These are phyloP conservation scores for Crithidia sp. DNA, from an alignment of 208 protist species.

Conservation along the genomic window DNA sequence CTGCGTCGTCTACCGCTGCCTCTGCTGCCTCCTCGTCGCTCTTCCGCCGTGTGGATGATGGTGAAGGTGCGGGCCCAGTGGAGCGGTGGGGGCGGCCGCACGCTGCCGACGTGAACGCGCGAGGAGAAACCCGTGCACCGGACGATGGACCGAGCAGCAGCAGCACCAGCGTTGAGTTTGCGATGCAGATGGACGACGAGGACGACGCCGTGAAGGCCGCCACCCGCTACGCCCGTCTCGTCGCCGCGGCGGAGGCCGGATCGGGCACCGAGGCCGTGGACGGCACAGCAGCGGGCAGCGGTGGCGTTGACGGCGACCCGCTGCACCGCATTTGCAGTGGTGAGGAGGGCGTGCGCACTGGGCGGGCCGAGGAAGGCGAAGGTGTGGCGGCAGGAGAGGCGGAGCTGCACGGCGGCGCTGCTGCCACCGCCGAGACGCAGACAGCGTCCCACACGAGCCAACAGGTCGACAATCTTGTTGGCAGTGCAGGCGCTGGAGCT, in stretches of 20 bases:
- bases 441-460: too few species aligned
- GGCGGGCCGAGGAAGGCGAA: too few species aligned
- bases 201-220: slow-evolving; percentile 73
- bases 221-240: slow-evolving; percentile 50
- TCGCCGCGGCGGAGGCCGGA: slow-evolving; percentile 32
- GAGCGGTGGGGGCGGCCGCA: too few species aligned
- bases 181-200: slow-evolving; percentile 56
- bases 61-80: neutral
- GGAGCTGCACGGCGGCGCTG: too few species aligned
- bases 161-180: slow-evolving; percentile 1
- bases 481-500: too few species aligned
- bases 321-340: neutral
- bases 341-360: too few species aligned
- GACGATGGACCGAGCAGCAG: neutral
- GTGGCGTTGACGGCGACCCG: neutral
- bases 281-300: neutral
- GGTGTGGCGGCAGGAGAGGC: too few species aligned
- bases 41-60: slow-evolving; percentile 25
- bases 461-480: too few species aligned
- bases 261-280: neutral
- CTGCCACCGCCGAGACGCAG: too few species aligned
- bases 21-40: neutral
- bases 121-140: too few species aligned
- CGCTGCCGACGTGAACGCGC: neutral
- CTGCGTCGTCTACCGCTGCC: neutral